Conservation (phyloP, 768 basidiomycete genomes). For the Hortiboletus flavorubellus region DNA sequence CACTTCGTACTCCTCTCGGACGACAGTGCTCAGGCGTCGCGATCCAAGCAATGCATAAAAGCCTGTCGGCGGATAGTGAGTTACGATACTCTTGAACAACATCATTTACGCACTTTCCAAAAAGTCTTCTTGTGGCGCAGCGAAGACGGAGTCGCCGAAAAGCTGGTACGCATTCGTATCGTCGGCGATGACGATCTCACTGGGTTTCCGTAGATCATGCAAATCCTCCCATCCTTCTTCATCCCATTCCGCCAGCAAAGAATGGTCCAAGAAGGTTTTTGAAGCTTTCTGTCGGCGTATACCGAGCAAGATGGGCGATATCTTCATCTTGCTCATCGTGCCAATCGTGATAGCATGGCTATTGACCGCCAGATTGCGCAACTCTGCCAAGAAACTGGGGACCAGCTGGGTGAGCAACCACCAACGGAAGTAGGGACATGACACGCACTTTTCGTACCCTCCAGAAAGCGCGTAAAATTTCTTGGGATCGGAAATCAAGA, state of each 20-base stretch:
- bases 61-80: slow-evolving; percentile 33
- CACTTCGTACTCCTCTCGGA: slow-evolving; percentile 74
- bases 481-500: slow-evolving; percentile 63
- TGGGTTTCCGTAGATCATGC: slow-evolving; percentile 69
- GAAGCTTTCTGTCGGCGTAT: slow-evolving; percentile 52
- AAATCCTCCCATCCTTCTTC: slow-evolving; percentile 71
- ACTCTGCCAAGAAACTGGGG: slow-evolving; percentile 73
- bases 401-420: not conserved
- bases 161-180: slow-evolving; percentile 77
- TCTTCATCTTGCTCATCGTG: slow-evolving; percentile 59
- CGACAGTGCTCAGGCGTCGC: slow-evolving; percentile 62
- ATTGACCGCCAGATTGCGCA: slow-evolving; percentile 86
- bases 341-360: slow-evolving; percentile 46
- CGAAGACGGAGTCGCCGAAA: slow-evolving; percentile 73
- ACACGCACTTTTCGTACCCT: slow-evolving; percentile 61
- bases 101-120: slow-evolving; percentile 60
- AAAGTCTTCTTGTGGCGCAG: slow-evolving; percentile 85
- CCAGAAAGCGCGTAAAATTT: slow-evolving; percentile 70
- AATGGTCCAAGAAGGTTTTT: slow-evolving; percentile 21
- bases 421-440: not conserved
- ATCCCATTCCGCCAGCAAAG: slow-evolving; percentile 35
- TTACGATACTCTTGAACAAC: not conserved
- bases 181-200: slow-evolving; percentile 79
- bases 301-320: slow-evolving; percentile 68
- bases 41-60: slow-evolving; percentile 82